phyloP scores from a whole-genome alignment of 768 basidiomycete genomes.

The Phallus indusiatus region DNA sequence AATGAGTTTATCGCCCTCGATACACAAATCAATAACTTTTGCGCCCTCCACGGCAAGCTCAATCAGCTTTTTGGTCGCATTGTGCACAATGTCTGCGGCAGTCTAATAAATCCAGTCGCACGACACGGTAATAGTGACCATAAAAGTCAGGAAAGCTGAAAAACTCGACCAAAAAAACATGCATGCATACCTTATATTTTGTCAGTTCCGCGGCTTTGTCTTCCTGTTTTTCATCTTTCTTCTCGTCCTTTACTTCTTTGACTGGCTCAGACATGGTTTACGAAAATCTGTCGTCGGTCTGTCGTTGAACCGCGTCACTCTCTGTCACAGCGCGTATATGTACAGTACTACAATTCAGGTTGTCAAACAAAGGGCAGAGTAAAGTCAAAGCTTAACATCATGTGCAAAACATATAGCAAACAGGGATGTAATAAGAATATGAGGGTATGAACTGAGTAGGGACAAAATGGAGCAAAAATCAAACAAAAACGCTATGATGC shows the following conservation, averaged over 20 bases:
- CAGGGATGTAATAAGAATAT: background rate
- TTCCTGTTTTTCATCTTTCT: constrained; percentile 24
- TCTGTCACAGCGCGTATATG: background rate
- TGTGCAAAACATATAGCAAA: too few relatives aligned
- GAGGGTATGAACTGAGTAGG: background rate
- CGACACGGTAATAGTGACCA: background rate
- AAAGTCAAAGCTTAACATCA: background rate
- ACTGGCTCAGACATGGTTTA: constrained; percentile 47
- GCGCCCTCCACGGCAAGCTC: constrained; percentile 70
- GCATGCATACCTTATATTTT: constrained; percentile 66
- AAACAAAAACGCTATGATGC: background rate
- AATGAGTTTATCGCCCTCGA: constrained; percentile 89
- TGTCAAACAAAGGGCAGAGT: background rate
- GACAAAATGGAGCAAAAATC: background rate
- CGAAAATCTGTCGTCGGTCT: background rate
- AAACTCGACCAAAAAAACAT: background rate
- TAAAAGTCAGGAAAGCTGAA: too few relatives aligned
- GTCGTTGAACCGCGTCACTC: background rate
- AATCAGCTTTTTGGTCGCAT: constrained; percentile 79
- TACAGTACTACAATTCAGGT: background rate
- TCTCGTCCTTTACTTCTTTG: constrained; percentile 23
- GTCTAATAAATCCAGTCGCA: constrained; percentile 33
- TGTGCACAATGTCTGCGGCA: constrained; percentile 86
- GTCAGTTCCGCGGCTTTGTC: constrained; percentile 64
- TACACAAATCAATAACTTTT: constrained; percentile 78